These are phyloP conservation scores for Xylona heveae DNA, from an alignment of 495 filamentous ascomycete species.

Conservation along the genomic window DNA sequence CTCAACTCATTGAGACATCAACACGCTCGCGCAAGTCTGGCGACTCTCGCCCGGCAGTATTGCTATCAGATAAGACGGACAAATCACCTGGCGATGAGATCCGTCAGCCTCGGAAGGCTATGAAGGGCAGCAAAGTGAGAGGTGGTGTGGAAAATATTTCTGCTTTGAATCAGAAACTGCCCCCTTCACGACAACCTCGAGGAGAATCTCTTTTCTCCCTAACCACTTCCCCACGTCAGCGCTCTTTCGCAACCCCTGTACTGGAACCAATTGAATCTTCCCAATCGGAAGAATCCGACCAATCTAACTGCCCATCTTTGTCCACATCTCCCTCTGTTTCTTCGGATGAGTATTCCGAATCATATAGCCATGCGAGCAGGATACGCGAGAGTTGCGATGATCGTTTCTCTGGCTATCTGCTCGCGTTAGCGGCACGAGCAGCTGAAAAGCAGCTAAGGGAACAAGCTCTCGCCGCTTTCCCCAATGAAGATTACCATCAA, in stretches of 20 bases:
- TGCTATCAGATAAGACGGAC: slow-evolving; percentile 19
- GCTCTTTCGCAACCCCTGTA: slow-evolving; percentile 34
- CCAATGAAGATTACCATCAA: slow-evolving; percentile 41
- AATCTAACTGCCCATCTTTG: slow-evolving; percentile 23
- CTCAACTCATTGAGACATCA: slow-evolving; percentile 35
- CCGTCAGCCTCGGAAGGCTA: slow-evolving; percentile 5
- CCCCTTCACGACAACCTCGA: background rate
- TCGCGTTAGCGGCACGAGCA: slow-evolving; percentile 52
- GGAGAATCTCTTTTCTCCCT: background rate
- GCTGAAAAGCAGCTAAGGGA: slow-evolving; percentile 54
- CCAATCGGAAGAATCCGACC: slow-evolving; percentile 31
- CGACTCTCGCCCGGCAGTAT: slow-evolving; percentile 9
- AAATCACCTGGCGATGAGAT: slow-evolving; percentile 9
- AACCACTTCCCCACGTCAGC: slow-evolving; percentile 15
- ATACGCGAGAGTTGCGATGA: slow-evolving; percentile 43
- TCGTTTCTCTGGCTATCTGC: slow-evolving; percentile 48
- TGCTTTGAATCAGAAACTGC: background rate
- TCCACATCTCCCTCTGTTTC: slow-evolving; percentile 24
- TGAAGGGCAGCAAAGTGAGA: background rate
- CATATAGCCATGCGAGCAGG: slow-evolving; percentile 19
- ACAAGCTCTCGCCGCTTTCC: slow-evolving; percentile 47
- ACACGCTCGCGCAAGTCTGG: slow-evolving; percentile 23
- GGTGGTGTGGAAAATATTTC: background rate
- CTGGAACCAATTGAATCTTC: slow-evolving; percentile 31
- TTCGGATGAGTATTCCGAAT: slow-evolving; percentile 14